Evolutionary conservation across 768 basidiomycete species (phyloP).

Genomic region (Amanita subjunquillea): DNA sequence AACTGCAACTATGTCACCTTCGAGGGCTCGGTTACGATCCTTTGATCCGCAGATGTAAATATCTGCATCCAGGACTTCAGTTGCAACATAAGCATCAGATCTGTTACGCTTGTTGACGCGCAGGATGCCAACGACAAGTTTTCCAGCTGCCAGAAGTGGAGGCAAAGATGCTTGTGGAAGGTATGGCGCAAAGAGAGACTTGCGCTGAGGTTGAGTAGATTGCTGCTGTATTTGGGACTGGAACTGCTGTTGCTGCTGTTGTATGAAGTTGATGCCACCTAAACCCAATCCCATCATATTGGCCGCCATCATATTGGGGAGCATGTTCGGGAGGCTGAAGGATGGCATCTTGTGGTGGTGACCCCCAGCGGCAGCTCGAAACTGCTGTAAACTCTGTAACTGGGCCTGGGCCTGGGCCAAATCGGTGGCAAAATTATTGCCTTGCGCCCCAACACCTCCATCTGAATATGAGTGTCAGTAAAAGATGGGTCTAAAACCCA

Average conservation of each 20-base stretch:
- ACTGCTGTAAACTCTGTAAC: slow-evolving; percentile 90
- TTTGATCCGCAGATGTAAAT: slow-evolving; percentile 99
- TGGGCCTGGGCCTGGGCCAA: slow-evolving; percentile 97
- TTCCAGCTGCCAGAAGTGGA: slow-evolving; percentile 91
- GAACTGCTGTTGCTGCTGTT: slow-evolving; percentile 92
- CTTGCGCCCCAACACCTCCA: slow-evolving; percentile 66
- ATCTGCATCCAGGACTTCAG: slow-evolving; percentile 95
- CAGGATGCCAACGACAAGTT: slow-evolving; percentile 93
- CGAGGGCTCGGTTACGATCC: slow-evolving; percentile 95
- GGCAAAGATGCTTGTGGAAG: slow-evolving; percentile 96
- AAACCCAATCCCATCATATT: slow-evolving; percentile 90
- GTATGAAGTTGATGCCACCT: slow-evolving; percentile 74
- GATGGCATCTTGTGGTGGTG: slow-evolving; percentile 97
- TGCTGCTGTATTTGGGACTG: slow-evolving; percentile 94
- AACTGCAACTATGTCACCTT: slow-evolving; percentile 97
- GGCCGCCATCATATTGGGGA: slow-evolving; percentile 95
- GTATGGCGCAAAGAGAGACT: slow-evolving; percentile 97
- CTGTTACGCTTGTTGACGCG: slow-evolving; percentile 98
- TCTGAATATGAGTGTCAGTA: slow-evolving; percentile 28
- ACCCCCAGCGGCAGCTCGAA: slow-evolving; percentile 89
- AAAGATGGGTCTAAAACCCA: neutral
- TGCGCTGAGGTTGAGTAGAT: slow-evolving; percentile 86
- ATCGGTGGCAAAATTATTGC: slow-evolving; percentile 64
- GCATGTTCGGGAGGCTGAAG: slow-evolving; percentile 96
- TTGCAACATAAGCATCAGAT: slow-evolving; percentile 97